phyloP scores from a whole-genome alignment of 1,139 yeast genomes.

The Pichia sp. region DNA sequence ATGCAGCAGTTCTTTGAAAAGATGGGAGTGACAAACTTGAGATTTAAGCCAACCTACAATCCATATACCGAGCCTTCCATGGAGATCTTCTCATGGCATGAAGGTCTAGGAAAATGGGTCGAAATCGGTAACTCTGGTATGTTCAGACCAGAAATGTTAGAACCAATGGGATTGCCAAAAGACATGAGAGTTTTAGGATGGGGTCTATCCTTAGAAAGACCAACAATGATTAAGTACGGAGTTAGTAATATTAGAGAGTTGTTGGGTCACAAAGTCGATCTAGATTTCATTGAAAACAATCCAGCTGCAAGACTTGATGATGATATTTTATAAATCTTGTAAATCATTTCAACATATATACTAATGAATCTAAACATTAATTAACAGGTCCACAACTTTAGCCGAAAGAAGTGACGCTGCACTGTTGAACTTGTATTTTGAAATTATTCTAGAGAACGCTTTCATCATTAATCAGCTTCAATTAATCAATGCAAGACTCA shows the following conservation, averaged over 20 bases:
- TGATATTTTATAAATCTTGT: slow-evolving; percentile 38
- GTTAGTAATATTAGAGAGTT: slow-evolving; percentile 93
- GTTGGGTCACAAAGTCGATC: slow-evolving; percentile 88
- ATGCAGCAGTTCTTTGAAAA: slow-evolving; percentile 95
- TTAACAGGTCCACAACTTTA: too few species aligned
- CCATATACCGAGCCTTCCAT: slow-evolving; percentile 99
- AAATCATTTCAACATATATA: not conserved
- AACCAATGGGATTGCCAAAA: slow-evolving; percentile 95
- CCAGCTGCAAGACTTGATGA: slow-evolving; percentile 97
- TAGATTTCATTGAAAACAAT: slow-evolving; percentile 90
- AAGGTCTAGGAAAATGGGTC: slow-evolving; percentile 93
- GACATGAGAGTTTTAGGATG: slow-evolving; percentile 93
- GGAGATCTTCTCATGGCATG: slow-evolving; percentile 97
- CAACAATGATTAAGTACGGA: slow-evolving; percentile 97
- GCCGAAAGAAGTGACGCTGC: too few species aligned
- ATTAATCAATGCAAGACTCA: slow-evolving; percentile 34
- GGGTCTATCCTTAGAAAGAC: slow-evolving; percentile 97
- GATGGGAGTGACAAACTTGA: slow-evolving; percentile 93
- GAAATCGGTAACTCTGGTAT: slow-evolving; percentile 99
- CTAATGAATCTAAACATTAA: not conserved
- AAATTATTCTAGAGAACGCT: too few species aligned
- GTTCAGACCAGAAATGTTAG: slow-evolving; percentile 99
- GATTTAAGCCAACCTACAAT: slow-evolving; percentile 98
- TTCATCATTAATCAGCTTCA: not conserved
- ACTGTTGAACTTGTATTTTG: too few species aligned